Percentiles rank a stretch among this genome's conserved stretches.
Evolutionary conservation across 495 filamentous ascomycete species (phyloP).

Genomic region (Lindgomyces ingoldianus): DNA sequence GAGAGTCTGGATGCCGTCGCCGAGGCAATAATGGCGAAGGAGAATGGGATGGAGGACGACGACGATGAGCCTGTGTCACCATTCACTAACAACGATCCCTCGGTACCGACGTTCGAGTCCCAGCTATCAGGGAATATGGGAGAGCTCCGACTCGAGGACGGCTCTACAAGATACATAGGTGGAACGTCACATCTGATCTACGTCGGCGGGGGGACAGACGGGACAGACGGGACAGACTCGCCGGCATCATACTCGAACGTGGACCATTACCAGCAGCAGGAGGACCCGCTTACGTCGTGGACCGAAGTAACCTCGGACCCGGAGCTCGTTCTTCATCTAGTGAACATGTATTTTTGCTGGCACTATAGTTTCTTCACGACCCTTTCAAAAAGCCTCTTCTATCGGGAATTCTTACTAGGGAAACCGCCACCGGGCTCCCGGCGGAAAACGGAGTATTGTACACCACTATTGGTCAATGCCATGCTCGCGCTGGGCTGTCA

Average conservation of each 20-base stretch:
- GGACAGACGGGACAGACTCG: constrained; percentile 46
- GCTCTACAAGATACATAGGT: constrained; percentile 87
- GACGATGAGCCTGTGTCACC: constrained; percentile 41
- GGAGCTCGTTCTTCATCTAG: constrained; percentile 77
- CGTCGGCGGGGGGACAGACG: constrained; percentile 51
- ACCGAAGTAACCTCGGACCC: constrained; percentile 80
- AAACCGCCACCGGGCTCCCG: constrained; percentile 50
- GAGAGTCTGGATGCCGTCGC: constrained; percentile 90
- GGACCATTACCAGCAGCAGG: constrained; percentile 55
- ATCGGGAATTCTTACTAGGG: constrained; percentile 76
- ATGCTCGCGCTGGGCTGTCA: constrained; percentile 97
- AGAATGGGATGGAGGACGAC: constrained; percentile 49
- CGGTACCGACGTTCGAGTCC: constrained; percentile 70
- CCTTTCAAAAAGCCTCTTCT: constrained; percentile 86
- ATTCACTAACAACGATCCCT: constrained; percentile 22
- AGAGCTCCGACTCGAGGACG: constrained; percentile 82
- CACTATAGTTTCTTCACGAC: constrained; percentile 97
- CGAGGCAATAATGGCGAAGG: constrained; percentile 67
- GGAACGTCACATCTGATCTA: constrained; percentile 94
- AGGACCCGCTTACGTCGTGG: constrained; percentile 77
- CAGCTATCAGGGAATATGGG: constrained; percentile 93
- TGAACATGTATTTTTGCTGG: constrained; percentile 98
- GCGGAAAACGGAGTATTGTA: constrained; percentile 71
- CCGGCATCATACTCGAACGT: constrained; percentile 9
- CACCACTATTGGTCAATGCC: constrained; percentile 85